phyloP scores from a whole-genome alignment of 2,329 filamentous ascomycete species.

The Emergomyces africanus region DNA sequence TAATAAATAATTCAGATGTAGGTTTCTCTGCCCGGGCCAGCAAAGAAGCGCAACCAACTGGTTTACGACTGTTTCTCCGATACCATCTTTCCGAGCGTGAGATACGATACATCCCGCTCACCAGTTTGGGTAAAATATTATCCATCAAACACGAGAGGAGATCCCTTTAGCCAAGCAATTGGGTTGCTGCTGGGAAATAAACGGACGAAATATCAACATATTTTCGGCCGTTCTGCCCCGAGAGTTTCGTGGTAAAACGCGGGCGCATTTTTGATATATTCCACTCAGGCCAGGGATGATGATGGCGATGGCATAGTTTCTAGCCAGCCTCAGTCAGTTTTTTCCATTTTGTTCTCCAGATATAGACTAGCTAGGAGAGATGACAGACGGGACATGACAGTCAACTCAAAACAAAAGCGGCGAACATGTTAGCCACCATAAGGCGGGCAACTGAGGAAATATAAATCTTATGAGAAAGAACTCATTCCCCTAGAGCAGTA shows the following conservation, averaged over 20 bases:
- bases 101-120: not conserved
- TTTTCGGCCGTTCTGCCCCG: not conserved
- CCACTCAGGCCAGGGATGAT: not conserved
- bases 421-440: not conserved
- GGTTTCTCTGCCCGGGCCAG: not conserved
- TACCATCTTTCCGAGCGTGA: not conserved
- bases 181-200: not conserved
- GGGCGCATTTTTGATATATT: not conserved
- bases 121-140: not conserved
- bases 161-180: not conserved
- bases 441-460: not conserved
- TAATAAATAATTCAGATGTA: not conserved
- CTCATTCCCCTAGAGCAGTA: not conserved
- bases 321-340: not conserved
- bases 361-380: not conserved
- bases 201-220: not conserved
- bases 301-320: not conserved
- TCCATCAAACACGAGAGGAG: not conserved
- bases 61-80: not conserved
- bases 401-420: not conserved
- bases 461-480: not conserved
- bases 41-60: not conserved
- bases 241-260: too few relatives aligned
- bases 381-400: not conserved
- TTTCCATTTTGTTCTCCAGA: not conserved